Percentiles rank a stretch among this genome's conserved stretches.
phyloP scores from a whole-genome alignment of 2,329 filamentous ascomycete species.

The Berkeleyomyces rouxiae region DNA sequence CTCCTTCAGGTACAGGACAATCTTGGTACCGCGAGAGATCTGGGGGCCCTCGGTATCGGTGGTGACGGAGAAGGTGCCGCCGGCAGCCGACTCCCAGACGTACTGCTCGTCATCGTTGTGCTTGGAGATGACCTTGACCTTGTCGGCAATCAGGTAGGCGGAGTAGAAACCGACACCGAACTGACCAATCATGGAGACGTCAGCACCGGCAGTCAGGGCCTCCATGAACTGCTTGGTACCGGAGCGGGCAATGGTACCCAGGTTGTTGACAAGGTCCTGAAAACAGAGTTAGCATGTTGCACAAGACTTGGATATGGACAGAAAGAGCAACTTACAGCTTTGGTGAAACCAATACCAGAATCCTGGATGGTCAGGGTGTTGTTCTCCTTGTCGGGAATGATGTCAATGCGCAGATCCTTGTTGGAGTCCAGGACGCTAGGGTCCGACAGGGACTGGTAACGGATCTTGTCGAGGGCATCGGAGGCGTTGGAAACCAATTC shows the following conservation, averaged over 20 bases:
- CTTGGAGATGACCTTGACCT: constrained; percentile 90
- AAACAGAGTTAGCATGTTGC: constrained; percentile 22
- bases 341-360: constrained; percentile 99
- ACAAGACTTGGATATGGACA: constrained; percentile 2
- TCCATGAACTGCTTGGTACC: constrained; percentile 99
- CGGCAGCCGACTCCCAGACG: constrained; percentile 95
- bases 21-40: constrained; percentile 90
- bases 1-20: constrained; percentile 97
- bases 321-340: constrained; percentile 59
- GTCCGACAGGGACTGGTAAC: constrained; percentile 95
- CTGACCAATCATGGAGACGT: constrained; percentile 99
- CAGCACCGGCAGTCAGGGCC: constrained; percentile 90
- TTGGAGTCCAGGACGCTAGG: constrained; percentile 89
- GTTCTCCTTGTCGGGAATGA: constrained; percentile 91
- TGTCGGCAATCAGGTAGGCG: constrained; percentile 96
- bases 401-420: constrained; percentile 98
- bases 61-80: constrained; percentile 88
- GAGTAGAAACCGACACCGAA: constrained; percentile 99
- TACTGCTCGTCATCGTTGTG: constrained; percentile 99
- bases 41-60: constrained; percentile 81
- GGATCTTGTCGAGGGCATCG: constrained; percentile 99
- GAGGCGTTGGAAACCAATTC: constrained; percentile 97
- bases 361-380: constrained; percentile 97
- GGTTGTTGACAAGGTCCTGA: constrained; percentile 97
- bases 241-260: constrained; percentile 96